Evolutionary conservation across 148 eudicot genomes (phyloP), one percentile per base, ranked within the genome.

Genomic region (Nyssa sinensis): DNA sequence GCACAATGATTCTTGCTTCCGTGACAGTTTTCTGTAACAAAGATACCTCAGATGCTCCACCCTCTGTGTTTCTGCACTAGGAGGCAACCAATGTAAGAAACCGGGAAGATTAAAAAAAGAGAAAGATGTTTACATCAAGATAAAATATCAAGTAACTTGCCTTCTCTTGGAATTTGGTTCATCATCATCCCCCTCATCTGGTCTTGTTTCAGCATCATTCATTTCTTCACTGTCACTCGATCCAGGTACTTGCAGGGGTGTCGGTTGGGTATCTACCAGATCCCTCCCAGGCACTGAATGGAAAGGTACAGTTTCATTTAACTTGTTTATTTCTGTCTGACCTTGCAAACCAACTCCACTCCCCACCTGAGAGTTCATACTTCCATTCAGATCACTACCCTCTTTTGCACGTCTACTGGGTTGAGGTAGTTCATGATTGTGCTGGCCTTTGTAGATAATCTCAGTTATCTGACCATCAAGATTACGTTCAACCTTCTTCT

Each of bases 371-470:
- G 70, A 65, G 62, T 70, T 65, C 27, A 32, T 17, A 29, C 44
- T 75, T 77, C 69, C 69, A 53, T 60, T 78, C 6, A 30, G 32
- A 59, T 57, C 80, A 30, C 66, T 64, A 73, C 62, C 67, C 47
- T 70, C 78, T 75, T 70, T 74, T 29, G 70, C 24, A 27, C 73
- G 75, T 78, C 70, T 78, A 75, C 67, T 80, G 19, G 79, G 66
- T 66, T 79, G 86, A 65, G 96, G 96, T 7, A 75, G 88, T 0
- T 80, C 91, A 64, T 93, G 98, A 73, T 82, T 85, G 72, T 93
- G 98, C 76, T 89, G 92, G 23, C 93, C 93, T 60, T 89, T 89
- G 75, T 93, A 93, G 29, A 86, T 88, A 64, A 93, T 89, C 90
- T 93, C 98, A 62, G 86, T 89, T 23, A 93, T 83, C 63, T 83